A percentile compares a stretch with the other conserved stretches of the same genome.
These are phyloP conservation scores for Parafenestella ontariensis DNA, from an alignment of 2,329 filamentous ascomycete genomes.

Conservation along the genomic window DNA sequence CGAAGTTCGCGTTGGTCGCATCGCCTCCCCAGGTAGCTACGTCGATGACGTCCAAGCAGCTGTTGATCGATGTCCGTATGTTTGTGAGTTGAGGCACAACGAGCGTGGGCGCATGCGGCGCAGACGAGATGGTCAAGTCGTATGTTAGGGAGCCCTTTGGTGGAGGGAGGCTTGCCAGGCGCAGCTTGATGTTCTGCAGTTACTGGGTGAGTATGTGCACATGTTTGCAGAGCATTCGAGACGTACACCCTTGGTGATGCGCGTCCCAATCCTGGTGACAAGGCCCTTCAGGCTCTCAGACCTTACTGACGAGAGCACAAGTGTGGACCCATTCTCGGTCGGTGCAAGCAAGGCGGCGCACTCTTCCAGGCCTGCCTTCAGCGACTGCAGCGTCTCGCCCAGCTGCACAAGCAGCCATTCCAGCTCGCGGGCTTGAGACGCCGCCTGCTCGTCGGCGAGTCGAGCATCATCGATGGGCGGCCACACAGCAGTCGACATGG, in stretches of 20 bases:
- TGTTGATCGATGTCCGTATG: conserved; percentile 78
- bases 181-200: conserved; percentile 74
- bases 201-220: conserved; percentile 4
- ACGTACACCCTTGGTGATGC: conserved; percentile 86
- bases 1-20: conserved; percentile 63
- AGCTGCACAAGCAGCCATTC: conserved; percentile 69
- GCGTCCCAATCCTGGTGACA: conserved; percentile 87
- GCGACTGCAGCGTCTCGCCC: conserved; percentile 65
- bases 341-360: conserved; percentile 88
- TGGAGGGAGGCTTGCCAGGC: conserved; percentile 71
- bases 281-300: conserved; percentile 93
- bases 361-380: conserved; percentile 80
- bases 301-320: conserved; percentile 85
- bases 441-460: conserved; percentile 61
- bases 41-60: conserved; percentile 82
- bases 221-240: neutral
- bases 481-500: conserved; percentile 69
- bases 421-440: conserved; percentile 64
- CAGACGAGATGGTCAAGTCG: conserved; percentile 60
- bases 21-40: conserved; percentile 77
- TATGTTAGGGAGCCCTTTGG: conserved; percentile 60
- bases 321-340: conserved; percentile 82
- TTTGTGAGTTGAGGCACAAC: conserved; percentile 73
- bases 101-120: conserved; percentile 63
- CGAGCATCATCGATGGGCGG: conserved; percentile 61